phyloP scores from a whole-genome alignment of 345 rosid species.

The Eucalyptus sp. region DNA sequence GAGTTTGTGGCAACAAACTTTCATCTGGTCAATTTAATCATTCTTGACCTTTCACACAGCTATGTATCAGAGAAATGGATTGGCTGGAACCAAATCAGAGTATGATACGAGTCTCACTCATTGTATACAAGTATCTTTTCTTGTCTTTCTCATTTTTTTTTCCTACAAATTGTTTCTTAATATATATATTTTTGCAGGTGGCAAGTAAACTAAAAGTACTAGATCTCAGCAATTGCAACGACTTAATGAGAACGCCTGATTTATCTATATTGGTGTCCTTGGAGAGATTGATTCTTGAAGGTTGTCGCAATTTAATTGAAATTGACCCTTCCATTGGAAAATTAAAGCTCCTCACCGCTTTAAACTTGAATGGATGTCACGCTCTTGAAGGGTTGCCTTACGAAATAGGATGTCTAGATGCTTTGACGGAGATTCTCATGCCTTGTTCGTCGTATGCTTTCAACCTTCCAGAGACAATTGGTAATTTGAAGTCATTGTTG shows the following conservation, averaged over 20 bases:
- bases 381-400: no score
- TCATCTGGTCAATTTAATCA: background rate
- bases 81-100: background rate
- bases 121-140: background rate
- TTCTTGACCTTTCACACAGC: background rate
- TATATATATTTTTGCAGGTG: background rate
- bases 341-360: no score
- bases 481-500: no score
- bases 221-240: background rate
- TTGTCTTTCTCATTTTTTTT: background rate
- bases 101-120: background rate
- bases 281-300: background rate
- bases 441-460: no score
- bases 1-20: background rate
- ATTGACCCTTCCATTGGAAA: background rate
- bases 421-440: no score
- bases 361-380: no score
- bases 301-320: background rate
- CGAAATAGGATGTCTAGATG: no score
- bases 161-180: accelerated
- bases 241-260: background rate
- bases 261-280: background rate
- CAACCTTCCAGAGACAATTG: no score
- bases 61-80: background rate
- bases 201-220: background rate